A percentile compares a stretch with the other conserved stretches of the same genome.
Conservation (phyloP, 352 stramenopile species). For the Discostella stelligera region DNA sequence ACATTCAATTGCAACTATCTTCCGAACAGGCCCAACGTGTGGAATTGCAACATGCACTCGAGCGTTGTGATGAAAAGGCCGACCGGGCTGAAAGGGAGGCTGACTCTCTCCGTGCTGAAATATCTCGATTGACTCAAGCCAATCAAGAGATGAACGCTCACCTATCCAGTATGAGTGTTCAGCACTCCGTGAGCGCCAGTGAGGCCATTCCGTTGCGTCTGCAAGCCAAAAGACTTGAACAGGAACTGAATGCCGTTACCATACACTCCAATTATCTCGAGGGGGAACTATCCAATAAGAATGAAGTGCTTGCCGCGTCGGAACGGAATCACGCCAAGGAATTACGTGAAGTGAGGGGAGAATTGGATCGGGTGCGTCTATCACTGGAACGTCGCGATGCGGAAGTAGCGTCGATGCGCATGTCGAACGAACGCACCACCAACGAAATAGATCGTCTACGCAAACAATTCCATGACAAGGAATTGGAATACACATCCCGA, state of each 20-base stretch:
- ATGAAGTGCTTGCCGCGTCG: slow-evolving; percentile 33
- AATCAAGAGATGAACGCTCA: slow-evolving; percentile 57
- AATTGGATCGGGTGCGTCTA: slow-evolving; percentile 42
- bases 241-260: slow-evolving; percentile 66
- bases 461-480: slow-evolving; percentile 25
- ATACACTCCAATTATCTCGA: slow-evolving; percentile 71
- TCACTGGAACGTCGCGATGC: slow-evolving; percentile 52
- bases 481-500: slow-evolving; percentile 25
- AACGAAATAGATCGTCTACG: slow-evolving; percentile 30
- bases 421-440: slow-evolving; percentile 22
- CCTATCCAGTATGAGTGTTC: slow-evolving; percentile 52
- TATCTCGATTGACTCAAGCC: slow-evolving; percentile 49
- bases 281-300: slow-evolving; percentile 51
- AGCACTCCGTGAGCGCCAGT: slow-evolving; percentile 60
- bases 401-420: slow-evolving; percentile 36
- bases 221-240: slow-evolving; percentile 61
- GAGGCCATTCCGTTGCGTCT: slow-evolving; percentile 65
- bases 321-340: slow-evolving; percentile 40
- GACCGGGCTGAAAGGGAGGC: slow-evolving; percentile 60
- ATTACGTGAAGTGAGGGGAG: slow-evolving; percentile 31
- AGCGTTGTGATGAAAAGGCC: slow-evolving; percentile 39
- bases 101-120: slow-evolving; percentile 44
- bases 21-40: slow-evolving; percentile 6
- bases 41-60: slow-evolving; percentile 15
- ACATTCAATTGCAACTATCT: not conserved